phyloP scores from a whole-genome alignment of 108 stramenopile genomes.

The Fistulifera pelliculosa region DNA sequence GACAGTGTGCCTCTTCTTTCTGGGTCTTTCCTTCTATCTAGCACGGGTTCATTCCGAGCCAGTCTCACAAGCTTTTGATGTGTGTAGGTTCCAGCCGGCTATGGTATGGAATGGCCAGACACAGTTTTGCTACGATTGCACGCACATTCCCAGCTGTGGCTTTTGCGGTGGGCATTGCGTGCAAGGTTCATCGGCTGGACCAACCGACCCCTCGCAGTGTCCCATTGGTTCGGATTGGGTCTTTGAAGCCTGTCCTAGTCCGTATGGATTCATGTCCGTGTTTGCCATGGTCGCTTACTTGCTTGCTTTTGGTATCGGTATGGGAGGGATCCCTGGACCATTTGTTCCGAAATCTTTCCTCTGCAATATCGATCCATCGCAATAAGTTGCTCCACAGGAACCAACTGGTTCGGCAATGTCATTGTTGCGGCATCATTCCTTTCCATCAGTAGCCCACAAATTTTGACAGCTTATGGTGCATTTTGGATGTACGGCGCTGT shows the following conservation, averaged over 20 bases:
- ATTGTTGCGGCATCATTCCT: conserved; percentile 70
- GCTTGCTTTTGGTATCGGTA: conserved; percentile 71
- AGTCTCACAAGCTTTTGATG: conserved; percentile 7
- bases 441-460: conserved; percentile 43
- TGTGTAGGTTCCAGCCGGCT: conserved; percentile 30
- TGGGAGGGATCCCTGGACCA: conserved; percentile 83
- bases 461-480: conserved; percentile 56
- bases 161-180: conserved; percentile 40
- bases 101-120: conserved; percentile 52
- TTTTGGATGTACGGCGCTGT: conserved; percentile 68
- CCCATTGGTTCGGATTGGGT: conserved; percentile 14
- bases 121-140: conserved; percentile 59
- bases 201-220: neutral
- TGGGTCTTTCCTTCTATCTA: conserved; percentile 61
- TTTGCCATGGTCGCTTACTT: conserved; percentile 72
- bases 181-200: conserved; percentile 21
- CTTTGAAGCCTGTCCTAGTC: conserved; percentile 32
- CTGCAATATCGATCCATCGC: conserved; percentile 50
- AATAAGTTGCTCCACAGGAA: conserved; percentile 48
- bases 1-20: conserved; percentile 38
- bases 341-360: conserved; percentile 82
- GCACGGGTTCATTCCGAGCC: conserved; percentile 27
- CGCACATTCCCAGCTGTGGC: conserved; percentile 50
- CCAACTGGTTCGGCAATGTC: conserved; percentile 77
- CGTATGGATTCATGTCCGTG: conserved; percentile 49